Conservation (phyloP, 2,329 filamentous ascomycete species). For the Trichoderma cornu-damae region DNA sequence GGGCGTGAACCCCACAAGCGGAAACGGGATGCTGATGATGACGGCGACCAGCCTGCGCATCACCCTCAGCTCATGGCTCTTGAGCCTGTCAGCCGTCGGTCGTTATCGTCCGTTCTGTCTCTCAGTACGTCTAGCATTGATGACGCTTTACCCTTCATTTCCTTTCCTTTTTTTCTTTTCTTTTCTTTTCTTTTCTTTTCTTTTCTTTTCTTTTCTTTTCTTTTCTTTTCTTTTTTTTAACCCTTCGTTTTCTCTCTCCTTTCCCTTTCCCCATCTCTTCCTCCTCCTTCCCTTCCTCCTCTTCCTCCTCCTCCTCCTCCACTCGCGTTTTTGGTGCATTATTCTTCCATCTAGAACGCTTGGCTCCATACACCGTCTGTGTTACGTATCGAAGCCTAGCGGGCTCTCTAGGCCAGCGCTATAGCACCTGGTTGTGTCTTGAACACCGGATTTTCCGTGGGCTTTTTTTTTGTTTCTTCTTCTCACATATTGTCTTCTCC, state of each 20-base stretch:
- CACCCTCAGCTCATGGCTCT: neutral
- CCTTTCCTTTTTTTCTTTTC: neutral
- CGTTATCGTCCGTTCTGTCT: constrained; percentile 41
- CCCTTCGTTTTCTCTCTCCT: neutral
- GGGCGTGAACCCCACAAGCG: constrained; percentile 43
- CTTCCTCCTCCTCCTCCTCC: too few relatives aligned
- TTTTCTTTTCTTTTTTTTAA: neutral
- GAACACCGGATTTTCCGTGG: too few relatives aligned
- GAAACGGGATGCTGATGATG: constrained; percentile 45
- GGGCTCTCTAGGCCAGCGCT: too few relatives aligned
- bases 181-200: neutral
- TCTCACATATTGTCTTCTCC: too few relatives aligned
- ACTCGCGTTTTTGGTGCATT: too few relatives aligned
- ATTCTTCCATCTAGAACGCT: too few relatives aligned
- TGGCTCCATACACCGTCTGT: too few relatives aligned
- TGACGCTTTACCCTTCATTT: neutral
- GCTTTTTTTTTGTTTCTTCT: too few relatives aligned
- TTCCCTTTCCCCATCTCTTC: too few relatives aligned
- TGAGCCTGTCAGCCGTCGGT: constrained; percentile 29
- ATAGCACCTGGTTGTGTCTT: too few relatives aligned
- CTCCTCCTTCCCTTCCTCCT: too few relatives aligned
- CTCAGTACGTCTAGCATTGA: constrained; percentile 37
- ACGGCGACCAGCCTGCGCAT: constrained; percentile 23
- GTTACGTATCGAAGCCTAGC: too few relatives aligned
- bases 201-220: neutral